These are phyloP conservation scores for Diplodia intermedia DNA, from an alignment of 2,329 filamentous ascomycete species.

Conservation along the genomic window DNA sequence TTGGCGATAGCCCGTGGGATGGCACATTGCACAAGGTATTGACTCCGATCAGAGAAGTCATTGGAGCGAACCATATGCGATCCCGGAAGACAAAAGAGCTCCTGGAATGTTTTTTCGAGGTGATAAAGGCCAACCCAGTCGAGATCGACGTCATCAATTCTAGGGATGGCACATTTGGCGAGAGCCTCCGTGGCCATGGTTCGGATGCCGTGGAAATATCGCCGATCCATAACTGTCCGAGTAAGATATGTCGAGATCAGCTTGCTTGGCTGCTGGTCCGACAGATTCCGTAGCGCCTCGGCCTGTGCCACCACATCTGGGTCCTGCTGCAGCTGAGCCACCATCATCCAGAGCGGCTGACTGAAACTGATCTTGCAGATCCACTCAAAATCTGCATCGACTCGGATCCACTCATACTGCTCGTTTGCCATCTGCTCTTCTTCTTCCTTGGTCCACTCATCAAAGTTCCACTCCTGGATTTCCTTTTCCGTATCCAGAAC, in stretches of 20 bases:
- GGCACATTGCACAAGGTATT: constrained; percentile 83
- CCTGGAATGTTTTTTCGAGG: constrained; percentile 82
- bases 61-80: constrained; percentile 84
- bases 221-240: constrained; percentile 85
- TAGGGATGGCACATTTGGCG: constrained; percentile 72
- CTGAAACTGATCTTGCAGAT: constrained; percentile 81
- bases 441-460: constrained; percentile 88
- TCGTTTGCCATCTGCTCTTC: constrained; percentile 93
- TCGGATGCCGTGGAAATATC: constrained; percentile 94
- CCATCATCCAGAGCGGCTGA: constrained; percentile 96
- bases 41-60: constrained; percentile 85
- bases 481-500: constrained; percentile 85
- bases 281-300: constrained; percentile 77
- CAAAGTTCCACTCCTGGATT: constrained; percentile 79
- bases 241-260: constrained; percentile 89
- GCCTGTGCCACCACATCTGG: constrained; percentile 90
- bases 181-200: constrained; percentile 82
- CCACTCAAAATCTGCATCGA: constrained; percentile 99
- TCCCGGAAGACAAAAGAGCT: constrained; percentile 84
- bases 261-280: constrained; percentile 71
- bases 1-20: constrained; percentile 82
- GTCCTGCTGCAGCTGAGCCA: constrained; percentile 96
- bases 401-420: constrained; percentile 97
- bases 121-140: constrained; percentile 83
- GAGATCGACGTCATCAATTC: constrained; percentile 58